phyloP scores from a whole-genome alignment of 495 filamentous ascomycete genomes.

The Podospora tetraspora region DNA sequence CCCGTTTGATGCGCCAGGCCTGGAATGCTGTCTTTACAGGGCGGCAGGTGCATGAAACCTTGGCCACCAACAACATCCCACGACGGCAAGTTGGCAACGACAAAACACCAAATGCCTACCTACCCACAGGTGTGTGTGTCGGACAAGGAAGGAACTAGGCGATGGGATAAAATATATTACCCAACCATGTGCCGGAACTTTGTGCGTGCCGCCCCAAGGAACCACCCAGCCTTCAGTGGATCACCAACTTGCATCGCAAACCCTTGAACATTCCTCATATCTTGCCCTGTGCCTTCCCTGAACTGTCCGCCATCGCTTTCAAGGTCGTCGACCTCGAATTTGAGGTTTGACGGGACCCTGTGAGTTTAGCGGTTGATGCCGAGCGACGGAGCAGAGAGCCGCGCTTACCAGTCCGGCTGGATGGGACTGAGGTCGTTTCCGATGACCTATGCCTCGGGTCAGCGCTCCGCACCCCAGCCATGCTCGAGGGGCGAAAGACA shows the following conservation, averaged over 20 bases:
- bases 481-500: neutral
- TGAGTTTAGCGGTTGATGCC: neutral
- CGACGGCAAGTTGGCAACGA: neutral
- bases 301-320: constrained; percentile 28
- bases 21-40: neutral
- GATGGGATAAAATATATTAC: neutral
- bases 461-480: neutral
- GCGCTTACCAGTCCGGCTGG: constrained; percentile 37
- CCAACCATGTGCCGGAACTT: too few species aligned
- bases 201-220: neutral
- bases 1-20: too few species aligned
- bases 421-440: constrained; percentile 50
- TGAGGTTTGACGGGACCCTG: constrained; percentile 49
- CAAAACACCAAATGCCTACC: neutral
- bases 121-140: neutral
- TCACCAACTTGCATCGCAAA: neutral
- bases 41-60: too few species aligned
- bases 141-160: neutral
- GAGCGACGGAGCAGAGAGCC: neutral
- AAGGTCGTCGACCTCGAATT: constrained; percentile 49
- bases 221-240: neutral
- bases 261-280: neutral
- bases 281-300: neutral
- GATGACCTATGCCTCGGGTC: constrained; percentile 26
- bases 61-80: neutral